These are phyloP conservation scores for Inonotus hispidus DNA, from an alignment of 1,284 basidiomycete genomes.

Conservation along the genomic window DNA sequence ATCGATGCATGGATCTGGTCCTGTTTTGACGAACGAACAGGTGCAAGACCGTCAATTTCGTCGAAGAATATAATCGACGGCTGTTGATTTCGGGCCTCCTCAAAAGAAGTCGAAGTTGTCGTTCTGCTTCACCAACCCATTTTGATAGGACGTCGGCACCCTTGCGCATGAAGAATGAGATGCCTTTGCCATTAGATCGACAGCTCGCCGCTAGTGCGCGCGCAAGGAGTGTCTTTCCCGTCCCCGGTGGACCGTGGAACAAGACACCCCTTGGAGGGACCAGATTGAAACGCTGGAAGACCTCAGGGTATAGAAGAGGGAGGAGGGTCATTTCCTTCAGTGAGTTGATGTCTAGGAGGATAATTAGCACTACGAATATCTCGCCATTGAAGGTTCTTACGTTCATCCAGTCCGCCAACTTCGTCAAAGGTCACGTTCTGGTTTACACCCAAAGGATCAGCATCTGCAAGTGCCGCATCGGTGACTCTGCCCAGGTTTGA, in stretches of 20 bases:
- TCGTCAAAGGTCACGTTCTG: slow-evolving; percentile 94
- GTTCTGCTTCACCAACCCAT: slow-evolving; percentile 99
- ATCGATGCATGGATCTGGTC: slow-evolving; percentile 99
- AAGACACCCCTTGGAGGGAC: slow-evolving; percentile 96
- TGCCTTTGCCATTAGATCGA: slow-evolving; percentile 83
- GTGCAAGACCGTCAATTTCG: slow-evolving; percentile 98
- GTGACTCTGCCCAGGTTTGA: slow-evolving; percentile 81
- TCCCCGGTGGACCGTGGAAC: slow-evolving; percentile 95
- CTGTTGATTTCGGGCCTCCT: slow-evolving; percentile 90
- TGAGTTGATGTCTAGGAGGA: slow-evolving; percentile 79
- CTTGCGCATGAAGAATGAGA: slow-evolving; percentile 99
- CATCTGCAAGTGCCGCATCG: slow-evolving; percentile 87
- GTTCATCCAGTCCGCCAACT: slow-evolving; percentile 95
- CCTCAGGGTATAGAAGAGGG: slow-evolving; percentile 93
- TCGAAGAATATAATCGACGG: slow-evolving; percentile 98
- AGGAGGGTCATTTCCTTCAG: slow-evolving; percentile 99
- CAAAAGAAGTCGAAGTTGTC: slow-evolving; percentile 95
- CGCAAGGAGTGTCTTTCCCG: slow-evolving; percentile 90
- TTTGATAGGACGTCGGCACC: slow-evolving; percentile 97
- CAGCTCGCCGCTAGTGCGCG: slow-evolving; percentile 94
- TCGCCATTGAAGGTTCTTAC: slow-evolving; percentile 38
- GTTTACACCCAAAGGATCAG: slow-evolving; percentile 93
- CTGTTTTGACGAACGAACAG: slow-evolving; percentile 95
- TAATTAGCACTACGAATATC: slow-evolving; percentile 1
- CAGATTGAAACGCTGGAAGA: slow-evolving; percentile 93